Conservation (phyloP, 2,329 filamentous ascomycete genomes). For the Colletotrichum sp. region DNA sequence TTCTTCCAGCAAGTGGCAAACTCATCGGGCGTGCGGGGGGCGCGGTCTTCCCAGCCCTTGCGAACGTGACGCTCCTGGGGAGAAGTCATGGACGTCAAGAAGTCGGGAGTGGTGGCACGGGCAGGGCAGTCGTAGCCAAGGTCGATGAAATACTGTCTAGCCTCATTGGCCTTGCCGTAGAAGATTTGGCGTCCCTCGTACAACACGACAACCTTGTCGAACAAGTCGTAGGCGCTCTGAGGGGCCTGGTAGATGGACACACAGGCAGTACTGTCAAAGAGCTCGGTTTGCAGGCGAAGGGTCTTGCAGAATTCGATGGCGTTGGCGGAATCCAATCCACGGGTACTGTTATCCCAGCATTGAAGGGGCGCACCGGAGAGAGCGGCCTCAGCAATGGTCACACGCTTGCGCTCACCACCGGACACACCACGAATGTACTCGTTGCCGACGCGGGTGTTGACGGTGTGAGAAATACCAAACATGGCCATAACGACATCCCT, state of each 20-base stretch:
- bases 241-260: slow-evolving; percentile 79
- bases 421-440: slow-evolving; percentile 78
- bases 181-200: slow-evolving; percentile 68
- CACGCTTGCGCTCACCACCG: slow-evolving; percentile 74
- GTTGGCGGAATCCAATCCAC: slow-evolving; percentile 77
- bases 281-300: slow-evolving; percentile 69
- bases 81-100: slow-evolving; percentile 73
- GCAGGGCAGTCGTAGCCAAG: slow-evolving; percentile 71
- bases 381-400: slow-evolving; percentile 66
- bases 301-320: slow-evolving; percentile 78
- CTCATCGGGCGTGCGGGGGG: slow-evolving; percentile 65
- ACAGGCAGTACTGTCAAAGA: slow-evolving; percentile 68
- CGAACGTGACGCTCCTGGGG: slow-evolving; percentile 60
- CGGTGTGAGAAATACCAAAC: slow-evolving; percentile 75
- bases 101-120: slow-evolving; percentile 73
- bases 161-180: slow-evolving; percentile 64
- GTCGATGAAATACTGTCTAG: slow-evolving; percentile 68
- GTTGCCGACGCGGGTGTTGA: slow-evolving; percentile 76
- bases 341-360: slow-evolving; percentile 75
- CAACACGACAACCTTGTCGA: slow-evolving; percentile 63
- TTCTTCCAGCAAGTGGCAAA: slow-evolving; percentile 64
- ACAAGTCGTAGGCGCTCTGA: slow-evolving; percentile 67
- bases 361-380: slow-evolving; percentile 66
- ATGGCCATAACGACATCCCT: slow-evolving; percentile 78
- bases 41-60: slow-evolving; percentile 59